Conservation (phyloP, 1,284 basidiomycete genomes). For the Acaromyces ingoldii region DNA sequence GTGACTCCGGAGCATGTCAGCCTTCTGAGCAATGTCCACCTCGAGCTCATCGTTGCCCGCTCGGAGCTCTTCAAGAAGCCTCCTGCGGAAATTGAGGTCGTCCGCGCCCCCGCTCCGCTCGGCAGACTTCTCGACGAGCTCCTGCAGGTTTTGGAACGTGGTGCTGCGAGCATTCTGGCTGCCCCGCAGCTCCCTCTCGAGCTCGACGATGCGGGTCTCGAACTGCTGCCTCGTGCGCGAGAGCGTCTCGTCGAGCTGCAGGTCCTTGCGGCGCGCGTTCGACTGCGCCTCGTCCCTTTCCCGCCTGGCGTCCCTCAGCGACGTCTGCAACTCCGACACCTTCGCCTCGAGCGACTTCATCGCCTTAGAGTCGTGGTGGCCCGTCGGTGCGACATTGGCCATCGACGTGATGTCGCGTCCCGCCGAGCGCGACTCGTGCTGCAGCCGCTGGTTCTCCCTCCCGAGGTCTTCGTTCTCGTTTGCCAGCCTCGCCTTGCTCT, state of each 20-base stretch:
- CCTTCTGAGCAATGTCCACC: slow-evolving; percentile 43
- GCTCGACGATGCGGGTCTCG: slow-evolving; percentile 62
- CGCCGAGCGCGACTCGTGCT: slow-evolving; percentile 9
- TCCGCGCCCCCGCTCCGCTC: slow-evolving; percentile 17
- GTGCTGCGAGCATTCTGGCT: slow-evolving; percentile 52
- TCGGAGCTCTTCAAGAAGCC: slow-evolving; percentile 66
- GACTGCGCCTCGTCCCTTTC: slow-evolving; percentile 52
- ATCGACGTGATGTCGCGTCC: slow-evolving; percentile 8
- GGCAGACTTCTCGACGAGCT: slow-evolving; percentile 34
- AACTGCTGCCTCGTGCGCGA: slow-evolving; percentile 66
- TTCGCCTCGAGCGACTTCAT: slow-evolving; percentile 60
- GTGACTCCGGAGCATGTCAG: slow-evolving; percentile 33
- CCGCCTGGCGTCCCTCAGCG: slow-evolving; percentile 28
- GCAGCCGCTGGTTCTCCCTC: slow-evolving; percentile 65
- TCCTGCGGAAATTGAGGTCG: slow-evolving; percentile 63
- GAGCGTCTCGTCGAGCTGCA: slow-evolving; percentile 66
- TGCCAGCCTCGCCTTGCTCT: slow-evolving; percentile 68
- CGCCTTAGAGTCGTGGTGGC: slow-evolving; percentile 11
- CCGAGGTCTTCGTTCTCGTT: slow-evolving; percentile 79
- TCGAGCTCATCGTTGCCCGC: slow-evolving; percentile 46
- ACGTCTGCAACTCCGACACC: slow-evolving; percentile 54
- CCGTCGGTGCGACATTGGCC: slow-evolving; percentile 12
- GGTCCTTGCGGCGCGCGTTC: slow-evolving; percentile 62
- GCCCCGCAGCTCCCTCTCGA: slow-evolving; percentile 55
- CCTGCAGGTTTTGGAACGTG: slow-evolving; percentile 43